Evolutionary conservation across 148 eudicot species (phyloP).

Genomic region (Chenopodium formosanum): DNA sequence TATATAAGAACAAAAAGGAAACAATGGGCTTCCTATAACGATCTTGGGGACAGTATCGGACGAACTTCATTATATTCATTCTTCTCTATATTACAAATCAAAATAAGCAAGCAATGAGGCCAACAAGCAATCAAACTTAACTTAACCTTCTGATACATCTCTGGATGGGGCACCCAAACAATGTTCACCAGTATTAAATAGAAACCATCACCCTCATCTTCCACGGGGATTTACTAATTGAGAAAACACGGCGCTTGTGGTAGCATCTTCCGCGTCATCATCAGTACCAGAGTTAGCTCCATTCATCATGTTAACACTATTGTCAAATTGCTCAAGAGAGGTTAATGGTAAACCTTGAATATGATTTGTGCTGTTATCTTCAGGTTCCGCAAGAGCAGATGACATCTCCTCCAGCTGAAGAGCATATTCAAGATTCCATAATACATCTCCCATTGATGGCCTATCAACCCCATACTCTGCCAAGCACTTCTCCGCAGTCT

Average conservation of each 20-base stretch:
- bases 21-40: slow-evolving; percentile 31
- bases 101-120: slow-evolving; percentile 30
- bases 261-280: slow-evolving; percentile 82
- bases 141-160: slow-evolving; percentile 22
- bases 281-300: slow-evolving; percentile 65
- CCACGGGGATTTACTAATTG: slow-evolving; percentile 97
- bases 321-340: slow-evolving; percentile 67
- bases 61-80: slow-evolving; percentile 28
- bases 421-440: slow-evolving; percentile 95
- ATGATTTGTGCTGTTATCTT: slow-evolving; percentile 92
- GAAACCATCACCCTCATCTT: slow-evolving; percentile 44
- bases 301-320: slow-evolving; percentile 65
- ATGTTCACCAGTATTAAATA: neutral
- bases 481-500: slow-evolving; percentile 91
- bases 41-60: slow-evolving; percentile 20
- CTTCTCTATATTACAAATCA: slow-evolving; percentile 31
- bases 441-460: slow-evolving; percentile 95
- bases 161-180: slow-evolving; percentile 11
- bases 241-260: slow-evolving; percentile 91
- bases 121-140: slow-evolving; percentile 17
- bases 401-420: slow-evolving; percentile 92
- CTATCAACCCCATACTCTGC: slow-evolving; percentile 93
- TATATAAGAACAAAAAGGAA: slow-evolving; percentile 19
- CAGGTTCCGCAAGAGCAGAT: slow-evolving; percentile 72
- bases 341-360: slow-evolving; percentile 63